A percentile compares a stretch with the other conserved stretches of the same genome.
phyloP scores from a whole-genome alignment of 176 grass and related monocot species.

The Lolium multiflorum region DNA sequence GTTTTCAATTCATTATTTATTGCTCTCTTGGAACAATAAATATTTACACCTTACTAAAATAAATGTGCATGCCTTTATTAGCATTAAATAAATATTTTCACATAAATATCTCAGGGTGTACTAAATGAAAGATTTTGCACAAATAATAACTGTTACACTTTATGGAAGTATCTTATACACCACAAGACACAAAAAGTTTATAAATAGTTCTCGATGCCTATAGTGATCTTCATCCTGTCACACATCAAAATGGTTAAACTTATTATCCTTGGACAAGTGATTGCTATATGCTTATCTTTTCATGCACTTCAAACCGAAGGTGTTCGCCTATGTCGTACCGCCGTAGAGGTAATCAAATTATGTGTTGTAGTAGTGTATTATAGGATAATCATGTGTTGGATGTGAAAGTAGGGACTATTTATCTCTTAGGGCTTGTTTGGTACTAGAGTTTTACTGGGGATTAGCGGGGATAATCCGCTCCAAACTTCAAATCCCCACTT shows the following conservation, averaged over 20 bases:
- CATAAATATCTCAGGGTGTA: not conserved
- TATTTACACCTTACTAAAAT: not conserved
- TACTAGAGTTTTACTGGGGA: too few relatives aligned
- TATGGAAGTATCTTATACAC: not conserved
- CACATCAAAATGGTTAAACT: not conserved
- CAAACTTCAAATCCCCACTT: too few relatives aligned
- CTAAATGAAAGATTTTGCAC: not conserved
- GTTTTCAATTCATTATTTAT: not conserved
- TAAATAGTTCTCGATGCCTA: not conserved
- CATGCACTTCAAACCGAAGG: not conserved
- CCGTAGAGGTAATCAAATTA: not conserved
- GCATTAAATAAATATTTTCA: not conserved
- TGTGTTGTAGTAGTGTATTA: not conserved
- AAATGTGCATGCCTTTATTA: not conserved
- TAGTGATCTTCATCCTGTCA: not conserved
- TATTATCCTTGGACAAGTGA: not conserved
- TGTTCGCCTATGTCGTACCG: not conserved
- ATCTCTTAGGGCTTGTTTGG: too few relatives aligned
- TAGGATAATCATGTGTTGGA: not conserved
- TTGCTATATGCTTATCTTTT: not conserved
- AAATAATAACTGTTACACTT: not conserved
- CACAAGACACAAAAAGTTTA: not conserved
- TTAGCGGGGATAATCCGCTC: too few relatives aligned
- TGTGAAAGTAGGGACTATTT: not conserved
- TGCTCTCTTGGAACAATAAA: not conserved